These are phyloP conservation scores for Agaricus blazei DNA, from an alignment of 768 basidiomycete genomes.

Conservation along the genomic window DNA sequence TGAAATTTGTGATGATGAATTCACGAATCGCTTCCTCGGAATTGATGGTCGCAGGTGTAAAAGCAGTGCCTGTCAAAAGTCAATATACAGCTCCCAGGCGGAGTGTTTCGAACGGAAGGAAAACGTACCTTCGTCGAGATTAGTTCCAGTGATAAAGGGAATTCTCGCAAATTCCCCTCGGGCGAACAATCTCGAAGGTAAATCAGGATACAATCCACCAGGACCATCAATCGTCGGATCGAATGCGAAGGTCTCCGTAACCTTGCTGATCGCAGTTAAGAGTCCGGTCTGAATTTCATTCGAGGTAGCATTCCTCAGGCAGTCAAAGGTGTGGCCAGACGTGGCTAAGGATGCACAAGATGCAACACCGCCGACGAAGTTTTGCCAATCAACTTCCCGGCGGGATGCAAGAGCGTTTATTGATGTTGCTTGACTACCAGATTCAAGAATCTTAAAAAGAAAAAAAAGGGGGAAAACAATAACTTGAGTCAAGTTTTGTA, in stretches of 20 bases:
- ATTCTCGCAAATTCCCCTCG: slow-evolving; percentile 25
- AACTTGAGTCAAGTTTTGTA: neutral
- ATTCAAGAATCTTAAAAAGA: slow-evolving; percentile 33
- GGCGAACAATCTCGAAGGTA: slow-evolving; percentile 27
- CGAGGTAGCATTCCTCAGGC: slow-evolving; percentile 20
- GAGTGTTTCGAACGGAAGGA: neutral
- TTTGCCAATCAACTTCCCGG: slow-evolving; percentile 29
- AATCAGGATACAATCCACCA: slow-evolving; percentile 32
- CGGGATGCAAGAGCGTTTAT: slow-evolving; percentile 24
- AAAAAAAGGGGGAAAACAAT: neutral
- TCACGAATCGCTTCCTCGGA: slow-evolving; percentile 21
- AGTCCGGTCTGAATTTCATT: slow-evolving; percentile 20
- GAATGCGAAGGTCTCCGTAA: slow-evolving; percentile 22
- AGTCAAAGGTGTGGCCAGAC: slow-evolving; percentile 29
- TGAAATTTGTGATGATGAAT: slow-evolving; percentile 20
- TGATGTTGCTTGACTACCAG: slow-evolving; percentile 31
- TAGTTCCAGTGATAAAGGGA: slow-evolving; percentile 43
- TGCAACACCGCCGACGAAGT: slow-evolving; percentile 31
- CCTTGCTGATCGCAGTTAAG: slow-evolving; percentile 10
- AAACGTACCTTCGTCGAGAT: slow-evolving; percentile 38
- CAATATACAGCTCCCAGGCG: neutral
- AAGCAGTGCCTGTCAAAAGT: slow-evolving; percentile 27
- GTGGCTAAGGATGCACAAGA: slow-evolving; percentile 24
- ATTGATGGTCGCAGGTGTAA: slow-evolving; percentile 21
- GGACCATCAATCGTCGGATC: slow-evolving; percentile 37